Evolutionary conservation across 306 rosid genomes (phyloP).

Genomic region (Rubus parviflorus): DNA sequence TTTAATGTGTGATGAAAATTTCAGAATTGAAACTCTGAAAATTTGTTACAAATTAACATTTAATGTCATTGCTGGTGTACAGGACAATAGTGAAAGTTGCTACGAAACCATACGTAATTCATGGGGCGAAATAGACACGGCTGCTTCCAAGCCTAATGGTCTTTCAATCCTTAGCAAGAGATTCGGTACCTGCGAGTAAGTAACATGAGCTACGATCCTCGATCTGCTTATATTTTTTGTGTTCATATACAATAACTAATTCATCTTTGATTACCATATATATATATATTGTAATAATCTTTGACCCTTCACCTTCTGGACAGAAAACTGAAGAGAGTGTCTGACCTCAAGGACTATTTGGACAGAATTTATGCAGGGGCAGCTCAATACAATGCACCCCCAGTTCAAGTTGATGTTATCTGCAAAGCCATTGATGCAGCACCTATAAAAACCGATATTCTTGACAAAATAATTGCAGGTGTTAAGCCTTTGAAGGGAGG

Average conservation of each 20-base stretch:
- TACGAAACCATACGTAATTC: background rate
- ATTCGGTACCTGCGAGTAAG: no score
- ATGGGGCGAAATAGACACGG: background rate
- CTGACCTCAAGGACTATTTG: background rate
- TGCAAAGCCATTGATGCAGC: background rate
- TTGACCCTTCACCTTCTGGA: no score
- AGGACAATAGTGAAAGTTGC: background rate
- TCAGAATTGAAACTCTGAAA: no score
- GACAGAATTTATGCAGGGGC: background rate
- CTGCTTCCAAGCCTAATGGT: background rate
- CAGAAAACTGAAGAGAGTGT: no score
- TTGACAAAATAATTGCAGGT: background rate
- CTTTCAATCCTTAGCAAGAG: background rate
- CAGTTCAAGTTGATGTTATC: background rate
- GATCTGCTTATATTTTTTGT: no score
- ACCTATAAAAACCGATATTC: background rate
- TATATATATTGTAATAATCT: no score
- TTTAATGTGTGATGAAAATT: no score
- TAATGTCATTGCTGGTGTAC: no score
- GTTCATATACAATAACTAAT: no score
- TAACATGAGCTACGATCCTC: no score
- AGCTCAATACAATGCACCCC: background rate
- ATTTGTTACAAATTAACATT: background rate
- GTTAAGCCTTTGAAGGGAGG: background rate
- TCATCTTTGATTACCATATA: no score